Evolutionary conservation across 768 basidiomycete species (phyloP).

Genomic region (Psilocybe tampanensis): DNA sequence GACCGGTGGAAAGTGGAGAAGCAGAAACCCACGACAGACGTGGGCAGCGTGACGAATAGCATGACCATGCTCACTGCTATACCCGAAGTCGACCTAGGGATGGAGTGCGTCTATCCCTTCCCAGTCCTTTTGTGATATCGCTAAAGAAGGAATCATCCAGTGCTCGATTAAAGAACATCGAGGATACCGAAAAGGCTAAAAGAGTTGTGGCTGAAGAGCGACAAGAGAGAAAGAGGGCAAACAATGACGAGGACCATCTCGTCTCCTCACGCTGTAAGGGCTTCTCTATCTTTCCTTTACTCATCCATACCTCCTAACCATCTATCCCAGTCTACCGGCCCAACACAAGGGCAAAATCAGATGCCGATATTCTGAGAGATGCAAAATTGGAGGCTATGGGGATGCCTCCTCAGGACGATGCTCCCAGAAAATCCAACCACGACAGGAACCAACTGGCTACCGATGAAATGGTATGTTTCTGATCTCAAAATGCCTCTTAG

Average conservation of each 20-base stretch:
- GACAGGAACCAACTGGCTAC: conserved; percentile 83
- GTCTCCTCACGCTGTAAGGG: conserved; percentile 86
- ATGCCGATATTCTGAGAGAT: conserved; percentile 84
- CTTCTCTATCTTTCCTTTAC: neutral
- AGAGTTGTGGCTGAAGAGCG: conserved; percentile 77
- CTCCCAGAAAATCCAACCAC: conserved; percentile 46
- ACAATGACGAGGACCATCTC: conserved; percentile 79
- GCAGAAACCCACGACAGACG: conserved; percentile 65
- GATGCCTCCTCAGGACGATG: conserved; percentile 57
- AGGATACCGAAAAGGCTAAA: conserved; percentile 97
- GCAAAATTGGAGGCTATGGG: conserved; percentile 90
- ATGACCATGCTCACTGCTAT: conserved; percentile 97
- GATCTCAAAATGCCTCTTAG: no score
- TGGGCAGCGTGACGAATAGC: conserved; percentile 92
- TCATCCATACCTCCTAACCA: neutral
- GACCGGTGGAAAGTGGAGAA: conserved; percentile 66
- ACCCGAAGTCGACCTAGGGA: conserved; percentile 96
- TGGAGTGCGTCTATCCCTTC: conserved; percentile 75
- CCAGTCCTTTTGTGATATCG: neutral
- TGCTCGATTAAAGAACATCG: conserved; percentile 90
- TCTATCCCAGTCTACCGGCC: conserved; percentile 76
- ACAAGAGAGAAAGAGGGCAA: conserved; percentile 54
- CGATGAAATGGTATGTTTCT: conserved; percentile 73
- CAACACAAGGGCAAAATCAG: conserved; percentile 80
- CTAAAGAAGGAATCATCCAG: conserved; percentile 38